Percentiles rank a stretch among this genome's conserved stretches.
phyloP scores from a whole-genome alignment of 2,329 filamentous ascomycete genomes.

The Rutstroemia sp. region DNA sequence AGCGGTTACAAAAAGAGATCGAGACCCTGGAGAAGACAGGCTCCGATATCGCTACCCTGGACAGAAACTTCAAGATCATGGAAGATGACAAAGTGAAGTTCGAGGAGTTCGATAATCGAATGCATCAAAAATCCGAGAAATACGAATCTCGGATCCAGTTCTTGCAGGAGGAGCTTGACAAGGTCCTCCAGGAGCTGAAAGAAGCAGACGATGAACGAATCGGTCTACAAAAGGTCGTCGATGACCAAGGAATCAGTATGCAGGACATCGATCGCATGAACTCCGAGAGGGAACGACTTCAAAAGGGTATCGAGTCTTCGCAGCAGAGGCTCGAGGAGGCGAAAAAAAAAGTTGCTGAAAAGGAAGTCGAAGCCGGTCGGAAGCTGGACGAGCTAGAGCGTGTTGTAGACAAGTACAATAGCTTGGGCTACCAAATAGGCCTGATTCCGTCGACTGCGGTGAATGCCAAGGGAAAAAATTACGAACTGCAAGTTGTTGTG shows the following conservation, averaged over 20 bases:
- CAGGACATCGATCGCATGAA: constrained; percentile 99
- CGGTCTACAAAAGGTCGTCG: constrained; percentile 75
- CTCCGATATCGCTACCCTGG: constrained; percentile 74
- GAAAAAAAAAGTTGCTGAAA: constrained; percentile 75
- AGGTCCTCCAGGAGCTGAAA: constrained; percentile 64
- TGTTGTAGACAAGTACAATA: constrained; percentile 86
- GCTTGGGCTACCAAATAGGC: constrained; percentile 85
- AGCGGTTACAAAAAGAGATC: constrained; percentile 74
- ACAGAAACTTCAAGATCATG: constrained; percentile 86
- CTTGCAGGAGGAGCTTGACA: constrained; percentile 79
- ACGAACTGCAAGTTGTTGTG: constrained; percentile 77
- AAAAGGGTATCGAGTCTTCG: constrained; percentile 76
- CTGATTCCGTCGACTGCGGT: constrained; percentile 77
- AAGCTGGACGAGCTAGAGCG: constrained; percentile 91
- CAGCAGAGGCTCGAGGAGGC: constrained; percentile 72
- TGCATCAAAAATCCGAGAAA: constrained; percentile 80
- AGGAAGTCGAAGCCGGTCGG: constrained; percentile 76
- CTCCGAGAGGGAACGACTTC: constrained; percentile 85
- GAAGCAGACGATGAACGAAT: constrained; percentile 78
- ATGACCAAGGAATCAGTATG: constrained; percentile 90
- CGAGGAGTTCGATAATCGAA: constrained; percentile 83
- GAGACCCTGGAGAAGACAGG: constrained; percentile 83
- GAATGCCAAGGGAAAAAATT: constrained; percentile 79
- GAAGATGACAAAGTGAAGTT: constrained; percentile 94
- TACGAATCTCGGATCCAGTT: constrained; percentile 75